These are phyloP conservation scores for Smittium mucronatum DNA, from an alignment of 371 early-diverging fungal species.

Conservation along the genomic window DNA sequence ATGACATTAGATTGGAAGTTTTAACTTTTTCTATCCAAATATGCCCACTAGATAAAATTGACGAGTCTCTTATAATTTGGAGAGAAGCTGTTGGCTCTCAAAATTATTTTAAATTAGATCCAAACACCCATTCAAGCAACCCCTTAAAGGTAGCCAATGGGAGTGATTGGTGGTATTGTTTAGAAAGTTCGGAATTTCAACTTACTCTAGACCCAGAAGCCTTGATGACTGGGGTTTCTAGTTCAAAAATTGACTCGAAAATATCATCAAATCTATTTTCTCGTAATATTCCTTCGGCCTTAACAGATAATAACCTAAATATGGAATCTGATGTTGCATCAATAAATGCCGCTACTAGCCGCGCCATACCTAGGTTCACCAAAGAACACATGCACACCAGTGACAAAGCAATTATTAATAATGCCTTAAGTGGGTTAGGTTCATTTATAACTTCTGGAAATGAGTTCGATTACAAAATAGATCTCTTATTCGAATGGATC, in stretches of 20 bases:
- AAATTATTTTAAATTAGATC: not conserved
- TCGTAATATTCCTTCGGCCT: not conserved
- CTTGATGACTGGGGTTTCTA: not conserved
- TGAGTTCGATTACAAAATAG: not conserved
- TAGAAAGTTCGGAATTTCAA: not conserved
- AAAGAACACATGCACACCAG: not conserved
- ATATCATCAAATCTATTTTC: not conserved
- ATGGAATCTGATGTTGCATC: not conserved
- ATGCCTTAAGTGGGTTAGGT: not conserved
- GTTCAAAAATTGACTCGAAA: not conserved
- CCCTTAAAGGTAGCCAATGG: not conserved
- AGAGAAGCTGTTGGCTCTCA: not conserved
- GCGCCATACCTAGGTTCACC: not conserved
- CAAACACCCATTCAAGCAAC: not conserved
- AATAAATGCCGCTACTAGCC: not conserved
- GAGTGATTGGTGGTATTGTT: not conserved
- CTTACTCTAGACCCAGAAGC: not conserved
- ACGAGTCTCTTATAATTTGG: not conserved
- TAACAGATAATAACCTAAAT: not conserved
- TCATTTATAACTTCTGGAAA: not conserved
- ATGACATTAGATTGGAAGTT: not conserved
- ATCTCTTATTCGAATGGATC: not conserved
- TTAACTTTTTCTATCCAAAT: not conserved
- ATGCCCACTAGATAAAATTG: not conserved
- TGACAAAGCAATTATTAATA: not conserved